Percentiles rank a stretch among this genome's conserved stretches.
These are phyloP conservation scores for Chlorella variabilis DNA, from an alignment of 163 green algal species.

Conservation along the genomic window DNA sequence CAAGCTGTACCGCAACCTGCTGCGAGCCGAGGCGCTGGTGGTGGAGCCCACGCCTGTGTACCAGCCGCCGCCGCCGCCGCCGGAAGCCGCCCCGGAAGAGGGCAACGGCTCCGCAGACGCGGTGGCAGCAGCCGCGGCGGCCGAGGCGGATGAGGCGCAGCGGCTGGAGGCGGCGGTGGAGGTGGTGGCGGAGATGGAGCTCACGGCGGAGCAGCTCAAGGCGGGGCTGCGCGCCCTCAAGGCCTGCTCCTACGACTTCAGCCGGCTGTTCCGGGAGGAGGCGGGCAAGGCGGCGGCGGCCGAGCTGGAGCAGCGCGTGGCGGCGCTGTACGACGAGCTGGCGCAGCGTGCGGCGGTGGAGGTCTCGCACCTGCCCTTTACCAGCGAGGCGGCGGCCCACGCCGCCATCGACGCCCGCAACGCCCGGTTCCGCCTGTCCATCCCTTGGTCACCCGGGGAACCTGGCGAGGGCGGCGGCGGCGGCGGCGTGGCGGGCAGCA, in stretches of 20 bases:
- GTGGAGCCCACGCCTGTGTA: slow-evolving; percentile 53
- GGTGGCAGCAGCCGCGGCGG: slow-evolving; percentile 18
- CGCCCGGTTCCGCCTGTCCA: slow-evolving; percentile 49
- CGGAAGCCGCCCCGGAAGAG: not conserved
- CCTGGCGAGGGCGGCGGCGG: not conserved
- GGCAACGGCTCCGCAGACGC: not conserved
- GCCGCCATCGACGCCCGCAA: slow-evolving; percentile 73
- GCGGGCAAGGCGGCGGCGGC: not conserved
- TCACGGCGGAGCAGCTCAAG: slow-evolving; percentile 86
- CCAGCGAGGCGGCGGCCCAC: slow-evolving; percentile 54
- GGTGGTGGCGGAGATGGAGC: slow-evolving; percentile 82
- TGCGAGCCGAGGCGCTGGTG: slow-evolving; percentile 59
- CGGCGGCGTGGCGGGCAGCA: not conserved
- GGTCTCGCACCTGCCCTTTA: slow-evolving; percentile 51
- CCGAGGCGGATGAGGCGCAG: slow-evolving; percentile 36
- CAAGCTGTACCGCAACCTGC: slow-evolving; percentile 66
- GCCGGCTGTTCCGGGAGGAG: slow-evolving; percentile 1
- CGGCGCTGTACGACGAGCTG: slow-evolving; percentile 26
- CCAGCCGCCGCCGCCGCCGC: not conserved
- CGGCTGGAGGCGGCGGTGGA: slow-evolving; percentile 69
- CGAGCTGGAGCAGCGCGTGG: slow-evolving; percentile 47
- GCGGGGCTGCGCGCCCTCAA: slow-evolving; percentile 52
- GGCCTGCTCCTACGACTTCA: slow-evolving; percentile 25
- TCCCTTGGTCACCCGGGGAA: slow-evolving; percentile 1
- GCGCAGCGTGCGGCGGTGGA: slow-evolving; percentile 45